phyloP scores from a whole-genome alignment of 2,329 filamentous ascomycete species.

The Uncinocarpus reesii region DNA sequence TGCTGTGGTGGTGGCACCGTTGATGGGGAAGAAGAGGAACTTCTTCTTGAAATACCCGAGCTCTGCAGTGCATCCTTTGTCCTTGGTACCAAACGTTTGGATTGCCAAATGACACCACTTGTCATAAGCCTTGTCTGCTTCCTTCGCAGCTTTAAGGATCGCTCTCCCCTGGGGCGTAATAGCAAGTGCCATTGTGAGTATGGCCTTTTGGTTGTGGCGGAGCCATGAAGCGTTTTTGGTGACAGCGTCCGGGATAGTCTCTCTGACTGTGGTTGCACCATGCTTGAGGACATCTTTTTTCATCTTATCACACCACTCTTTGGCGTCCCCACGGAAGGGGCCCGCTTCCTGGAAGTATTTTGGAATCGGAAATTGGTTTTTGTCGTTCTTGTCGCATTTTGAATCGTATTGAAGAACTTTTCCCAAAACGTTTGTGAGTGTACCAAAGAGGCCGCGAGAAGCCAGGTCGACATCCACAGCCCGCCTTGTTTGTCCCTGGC shows the following conservation, averaged over 20 bases:
- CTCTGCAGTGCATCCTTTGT: constrained; percentile 6
- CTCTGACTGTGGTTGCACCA: background rate
- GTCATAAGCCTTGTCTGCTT: background rate
- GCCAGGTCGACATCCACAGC: background rate
- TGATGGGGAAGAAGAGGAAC: background rate
- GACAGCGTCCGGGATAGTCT: background rate
- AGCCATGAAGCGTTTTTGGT: background rate
- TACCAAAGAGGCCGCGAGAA: background rate
- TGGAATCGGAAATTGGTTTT: too few relatives aligned
- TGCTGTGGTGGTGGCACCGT: background rate
- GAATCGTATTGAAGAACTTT: background rate
- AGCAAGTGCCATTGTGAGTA: background rate
- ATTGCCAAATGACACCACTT: background rate
- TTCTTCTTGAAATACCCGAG: background rate
- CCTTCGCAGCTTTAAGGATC: background rate
- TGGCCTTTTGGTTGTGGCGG: background rate
- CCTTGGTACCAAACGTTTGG: constrained; percentile 2
- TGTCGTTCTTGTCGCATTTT: background rate
- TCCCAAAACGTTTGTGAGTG: background rate
- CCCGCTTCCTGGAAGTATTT: constrained; percentile 2
- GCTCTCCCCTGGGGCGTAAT: background rate
- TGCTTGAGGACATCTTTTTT: background rate
- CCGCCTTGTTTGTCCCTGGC: background rate
- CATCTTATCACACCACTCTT: constrained; percentile 4
- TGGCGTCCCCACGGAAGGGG: background rate